These are phyloP conservation scores for Torrubiellomyces zombiae DNA, from an alignment of 2,329 filamentous ascomycete genomes.

Conservation along the genomic window DNA sequence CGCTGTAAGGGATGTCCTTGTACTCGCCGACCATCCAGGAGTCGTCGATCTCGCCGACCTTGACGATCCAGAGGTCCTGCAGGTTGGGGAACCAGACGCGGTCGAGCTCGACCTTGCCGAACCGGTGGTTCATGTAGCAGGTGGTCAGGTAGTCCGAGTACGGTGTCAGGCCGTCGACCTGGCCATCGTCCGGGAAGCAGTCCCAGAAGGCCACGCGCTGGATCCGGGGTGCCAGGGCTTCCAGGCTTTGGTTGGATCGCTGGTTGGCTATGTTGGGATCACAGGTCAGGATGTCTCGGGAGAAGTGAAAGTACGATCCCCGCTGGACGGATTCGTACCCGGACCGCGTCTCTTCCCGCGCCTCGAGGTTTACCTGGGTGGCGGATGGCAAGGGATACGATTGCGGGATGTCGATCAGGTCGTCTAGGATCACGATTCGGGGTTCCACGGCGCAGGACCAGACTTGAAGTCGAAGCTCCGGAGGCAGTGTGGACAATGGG, in stretches of 20 bases:
- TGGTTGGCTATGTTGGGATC: slow-evolving; percentile 19
- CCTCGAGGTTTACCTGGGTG: slow-evolving; percentile 19
- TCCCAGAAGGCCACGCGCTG: slow-evolving; percentile 22
- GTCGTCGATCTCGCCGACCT: slow-evolving; percentile 20
- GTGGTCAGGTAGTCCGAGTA: slow-evolving; percentile 19
- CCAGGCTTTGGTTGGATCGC: slow-evolving; percentile 14
- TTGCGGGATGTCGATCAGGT: slow-evolving; percentile 13
- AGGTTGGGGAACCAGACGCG: slow-evolving; percentile 22
- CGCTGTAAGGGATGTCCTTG: slow-evolving; percentile 12
- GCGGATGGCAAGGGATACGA: slow-evolving; percentile 19
- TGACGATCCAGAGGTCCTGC: slow-evolving; percentile 21
- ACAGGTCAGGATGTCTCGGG: slow-evolving; percentile 20
- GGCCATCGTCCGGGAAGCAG: slow-evolving; percentile 21
- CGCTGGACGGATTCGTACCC: slow-evolving; percentile 18
- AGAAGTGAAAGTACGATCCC: slow-evolving; percentile 20
- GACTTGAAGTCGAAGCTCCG: slow-evolving; percentile 21
- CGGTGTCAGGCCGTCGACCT: slow-evolving; percentile 15
- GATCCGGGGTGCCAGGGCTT: slow-evolving; percentile 16
- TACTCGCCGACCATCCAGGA: slow-evolving; percentile 20
- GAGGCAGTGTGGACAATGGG: too few species aligned
- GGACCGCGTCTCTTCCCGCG: slow-evolving; percentile 16
- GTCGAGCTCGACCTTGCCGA: slow-evolving; percentile 18
- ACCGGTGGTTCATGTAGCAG: slow-evolving; percentile 14
- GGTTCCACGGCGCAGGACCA: slow-evolving; percentile 20
- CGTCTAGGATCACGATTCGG: slow-evolving; percentile 18